phyloP scores from a whole-genome alignment of 805 yeast genomes.

The Schizosaccharomyces osmophilus region DNA sequence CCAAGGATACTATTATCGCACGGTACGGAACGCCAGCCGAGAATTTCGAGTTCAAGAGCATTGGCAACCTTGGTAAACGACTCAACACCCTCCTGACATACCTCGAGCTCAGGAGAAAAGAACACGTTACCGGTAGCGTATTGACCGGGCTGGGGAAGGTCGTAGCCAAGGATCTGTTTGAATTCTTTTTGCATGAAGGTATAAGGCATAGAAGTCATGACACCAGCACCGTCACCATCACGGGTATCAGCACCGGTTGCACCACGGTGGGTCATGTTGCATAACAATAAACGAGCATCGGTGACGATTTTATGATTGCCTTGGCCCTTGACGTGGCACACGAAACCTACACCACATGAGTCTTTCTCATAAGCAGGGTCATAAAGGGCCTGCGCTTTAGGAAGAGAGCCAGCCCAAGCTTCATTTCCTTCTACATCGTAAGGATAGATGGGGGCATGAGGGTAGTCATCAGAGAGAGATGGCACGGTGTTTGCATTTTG shows the following conservation, averaged over 20 bases:
- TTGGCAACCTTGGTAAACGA: slow-evolving; percentile 65
- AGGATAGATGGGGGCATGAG: slow-evolving; percentile 20
- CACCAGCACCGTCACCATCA: slow-evolving; percentile 98
- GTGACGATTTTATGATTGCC: slow-evolving; percentile 78
- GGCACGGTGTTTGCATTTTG: neutral
- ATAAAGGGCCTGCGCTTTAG: slow-evolving; percentile 68
- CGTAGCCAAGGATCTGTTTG: slow-evolving; percentile 37
- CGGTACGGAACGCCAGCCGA: slow-evolving; percentile 91
- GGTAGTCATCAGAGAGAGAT: neutral
- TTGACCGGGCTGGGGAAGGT: slow-evolving; percentile 56
- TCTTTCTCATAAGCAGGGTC: slow-evolving; percentile 87
- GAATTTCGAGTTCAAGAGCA: slow-evolving; percentile 50
- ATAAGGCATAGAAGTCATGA: slow-evolving; percentile 78
- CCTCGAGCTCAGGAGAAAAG: slow-evolving; percentile 60
- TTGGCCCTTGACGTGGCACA: slow-evolving; percentile 75
- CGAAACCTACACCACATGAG: slow-evolving; percentile 97
- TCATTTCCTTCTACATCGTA: slow-evolving; percentile 54
- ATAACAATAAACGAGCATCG: slow-evolving; percentile 54
- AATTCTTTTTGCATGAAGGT: slow-evolving; percentile 68
- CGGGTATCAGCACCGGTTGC: slow-evolving; percentile 89
- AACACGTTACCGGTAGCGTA: slow-evolving; percentile 90
- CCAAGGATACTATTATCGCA: slow-evolving; percentile 85
- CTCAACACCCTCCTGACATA: slow-evolving; percentile 40
- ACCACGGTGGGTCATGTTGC: slow-evolving; percentile 98
- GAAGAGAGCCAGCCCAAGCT: slow-evolving; percentile 82